A percentile compares a stretch with the other conserved stretches of the same genome.
Conservation (phyloP, 2,329 filamentous ascomycete species). For the Periglandula ipomoeae region DNA sequence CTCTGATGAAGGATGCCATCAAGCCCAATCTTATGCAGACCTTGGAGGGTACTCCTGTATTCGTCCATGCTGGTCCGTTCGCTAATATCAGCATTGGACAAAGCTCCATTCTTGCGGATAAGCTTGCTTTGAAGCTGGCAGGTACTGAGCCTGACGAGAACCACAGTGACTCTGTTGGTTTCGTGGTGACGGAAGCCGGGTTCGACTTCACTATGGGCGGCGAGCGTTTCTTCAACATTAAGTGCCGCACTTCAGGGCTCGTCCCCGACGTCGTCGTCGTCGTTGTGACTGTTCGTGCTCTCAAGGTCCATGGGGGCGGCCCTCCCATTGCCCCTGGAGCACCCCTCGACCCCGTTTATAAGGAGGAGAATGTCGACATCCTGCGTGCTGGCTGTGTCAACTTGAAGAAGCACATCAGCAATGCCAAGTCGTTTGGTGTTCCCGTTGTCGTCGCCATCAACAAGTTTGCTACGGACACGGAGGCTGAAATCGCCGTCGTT, state of each 20-base stretch:
- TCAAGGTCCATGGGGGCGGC: conserved; percentile 95
- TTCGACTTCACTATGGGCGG: conserved; percentile 99
- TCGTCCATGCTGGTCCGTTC: conserved; percentile 95
- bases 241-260: conserved; percentile 90
- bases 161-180: conserved; percentile 72
- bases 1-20: conserved; percentile 95
- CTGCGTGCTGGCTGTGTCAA: conserved; percentile 88
- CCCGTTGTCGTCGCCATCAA: conserved; percentile 97
- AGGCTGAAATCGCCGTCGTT: conserved; percentile 81
- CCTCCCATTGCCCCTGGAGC: conserved; percentile 88
- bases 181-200: conserved; percentile 91
- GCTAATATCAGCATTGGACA: conserved; percentile 98
- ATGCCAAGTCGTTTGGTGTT: conserved; percentile 80
- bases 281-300: conserved; percentile 86
- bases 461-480: conserved; percentile 88
- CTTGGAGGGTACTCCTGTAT: conserved; percentile 90
- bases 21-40: conserved; percentile 99
- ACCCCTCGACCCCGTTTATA: conserved; percentile 78
- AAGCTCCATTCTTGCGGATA: conserved; percentile 90
- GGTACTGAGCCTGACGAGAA: conserved; percentile 91
- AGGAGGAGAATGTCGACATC: conserved; percentile 86
- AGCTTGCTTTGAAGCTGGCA: conserved; percentile 88
- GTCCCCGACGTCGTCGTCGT: conserved; percentile 90
- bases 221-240: conserved; percentile 99
- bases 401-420: conserved; percentile 87